These are phyloP conservation scores for Penicillium pulvis DNA, from an alignment of 495 filamentous ascomycete genomes.

Conservation along the genomic window DNA sequence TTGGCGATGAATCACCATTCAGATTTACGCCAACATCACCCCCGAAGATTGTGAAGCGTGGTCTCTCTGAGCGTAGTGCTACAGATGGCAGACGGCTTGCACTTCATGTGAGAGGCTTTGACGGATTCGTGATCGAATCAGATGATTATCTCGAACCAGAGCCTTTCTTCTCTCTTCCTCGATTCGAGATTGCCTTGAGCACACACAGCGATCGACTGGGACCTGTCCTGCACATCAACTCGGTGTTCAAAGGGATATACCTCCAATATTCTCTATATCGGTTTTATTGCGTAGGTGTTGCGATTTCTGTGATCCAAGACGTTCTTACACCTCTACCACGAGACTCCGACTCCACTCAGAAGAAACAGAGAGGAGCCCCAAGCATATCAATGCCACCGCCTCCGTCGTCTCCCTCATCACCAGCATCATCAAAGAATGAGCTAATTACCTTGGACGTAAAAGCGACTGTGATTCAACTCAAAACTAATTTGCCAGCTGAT, in stretches of 20 bases:
- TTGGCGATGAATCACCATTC: slow-evolving; percentile 51
- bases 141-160: slow-evolving; percentile 82
- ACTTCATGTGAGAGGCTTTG: slow-evolving; percentile 77
- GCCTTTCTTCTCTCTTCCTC: slow-evolving; percentile 81
- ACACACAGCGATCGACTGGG: slow-evolving; percentile 85
- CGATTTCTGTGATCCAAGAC: slow-evolving; percentile 70
- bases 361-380: slow-evolving; percentile 16
- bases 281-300: slow-evolving; percentile 87
- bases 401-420: slow-evolving; percentile 29
- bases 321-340: slow-evolving; percentile 62
- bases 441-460: slow-evolving; percentile 81
- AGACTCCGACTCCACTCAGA: slow-evolving; percentile 11
- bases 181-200: slow-evolving; percentile 82
- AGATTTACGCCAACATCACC: slow-evolving; percentile 62
- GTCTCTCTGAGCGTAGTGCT: slow-evolving; percentile 65
- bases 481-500: slow-evolving; percentile 82
- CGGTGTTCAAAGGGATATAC: slow-evolving; percentile 73
- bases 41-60: slow-evolving; percentile 56
- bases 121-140: slow-evolving; percentile 86
- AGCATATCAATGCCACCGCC: slow-evolving; percentile 32
- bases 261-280: slow-evolving; percentile 92
- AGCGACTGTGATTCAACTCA: slow-evolving; percentile 78
- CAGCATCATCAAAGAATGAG: slow-evolving; percentile 50
- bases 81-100: slow-evolving; percentile 85
- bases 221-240: slow-evolving; percentile 83